Base-by-base conservation (phyloP, 2,329 filamentous ascomycete genomes). In the Cladorrhinum sp. region DNA sequence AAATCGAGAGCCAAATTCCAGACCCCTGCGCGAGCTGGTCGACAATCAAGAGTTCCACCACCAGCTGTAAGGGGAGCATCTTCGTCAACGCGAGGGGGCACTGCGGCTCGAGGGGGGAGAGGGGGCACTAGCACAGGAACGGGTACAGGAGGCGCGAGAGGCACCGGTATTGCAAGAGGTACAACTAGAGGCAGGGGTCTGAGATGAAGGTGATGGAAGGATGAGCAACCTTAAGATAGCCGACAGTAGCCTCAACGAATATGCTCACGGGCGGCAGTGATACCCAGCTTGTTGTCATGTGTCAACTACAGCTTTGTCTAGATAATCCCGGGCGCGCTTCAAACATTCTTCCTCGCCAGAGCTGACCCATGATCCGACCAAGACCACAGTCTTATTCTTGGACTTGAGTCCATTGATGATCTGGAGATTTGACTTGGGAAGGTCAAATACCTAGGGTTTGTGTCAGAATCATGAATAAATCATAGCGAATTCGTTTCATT, bases 371-470 rank as follows among this genome's bases (percentile, higher is more conserved):
- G 60, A 64, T 13, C 75, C 76, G 2, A 60, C 59, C 7, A 59
- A 70, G 2, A 78, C 74, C 12, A 89, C 72, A 0, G 80, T 86
- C 74, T 91, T 92, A 49, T 87, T 83, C 59, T 82, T 79, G 20
- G 83, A 86, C 71, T 86, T 90, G 57, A 81, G 70, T 0, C 88
- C 88, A 16, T 84, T 84, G 12, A 81, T 80, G 45, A 91, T 81
- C 49, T 82, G 77, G 1, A 91, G 73, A 62, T 85, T 80, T 1
- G 87, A 86, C 69, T 87, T 90, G 27, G 87, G 82, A 6, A 88
- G 76, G 1, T 78, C 77, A 2, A 91, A 77, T 5, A 80, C 78
- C 83, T 87, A 10, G n/a, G 49, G 9, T 20, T 2, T 10, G 12
- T 29, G 52, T 18, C 55, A 61, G 25, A 50, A n/a, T 16, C 2